Conservation (phyloP, 2,329 filamentous ascomycete genomes). For the Trichoderma brevicompactum region DNA sequence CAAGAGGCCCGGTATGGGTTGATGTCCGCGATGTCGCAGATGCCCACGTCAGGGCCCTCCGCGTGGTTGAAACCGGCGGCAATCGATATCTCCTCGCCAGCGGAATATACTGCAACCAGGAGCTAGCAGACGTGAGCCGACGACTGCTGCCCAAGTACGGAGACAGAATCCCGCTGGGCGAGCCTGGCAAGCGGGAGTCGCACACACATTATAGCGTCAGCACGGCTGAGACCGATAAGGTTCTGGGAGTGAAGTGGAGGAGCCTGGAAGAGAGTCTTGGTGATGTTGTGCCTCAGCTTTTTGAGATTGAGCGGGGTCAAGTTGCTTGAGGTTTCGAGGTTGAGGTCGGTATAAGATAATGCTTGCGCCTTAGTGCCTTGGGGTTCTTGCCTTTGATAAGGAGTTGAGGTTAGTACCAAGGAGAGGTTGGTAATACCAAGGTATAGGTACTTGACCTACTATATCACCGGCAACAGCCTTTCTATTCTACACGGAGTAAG, state of each 20-base stretch:
- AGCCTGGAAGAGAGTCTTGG: constrained; percentile 54
- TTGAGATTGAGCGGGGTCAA: constrained; percentile 33
- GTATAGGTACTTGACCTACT: too few species aligned
- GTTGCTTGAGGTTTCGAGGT: not conserved
- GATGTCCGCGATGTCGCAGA: constrained; percentile 65
- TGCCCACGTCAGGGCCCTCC: constrained; percentile 64
- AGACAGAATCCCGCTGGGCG: constrained; percentile 42
- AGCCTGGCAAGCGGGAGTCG: constrained; percentile 40
- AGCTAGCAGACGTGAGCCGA: constrained; percentile 44
- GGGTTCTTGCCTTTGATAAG: too few species aligned
- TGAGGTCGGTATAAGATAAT: not conserved
- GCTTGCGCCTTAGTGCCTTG: too few species aligned
- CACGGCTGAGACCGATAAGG: constrained; percentile 53
- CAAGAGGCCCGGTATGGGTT: constrained; percentile 49
- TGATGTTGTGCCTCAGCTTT: constrained; percentile 51
- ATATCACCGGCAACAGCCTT: too few species aligned
- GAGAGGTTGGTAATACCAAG: too few species aligned
- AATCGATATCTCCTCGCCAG: constrained; percentile 65
- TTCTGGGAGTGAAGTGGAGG: constrained; percentile 57
- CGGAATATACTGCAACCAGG: constrained; percentile 45
- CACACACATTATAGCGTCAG: constrained; percentile 51
- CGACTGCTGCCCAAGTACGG: constrained; percentile 36
- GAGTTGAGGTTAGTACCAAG: too few species aligned
- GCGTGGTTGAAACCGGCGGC: constrained; percentile 59
- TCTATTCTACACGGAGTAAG: too few species aligned